phyloP scores from a whole-genome alignment of 192 early-diverging fungal species.

The Diversispora eburnea region DNA sequence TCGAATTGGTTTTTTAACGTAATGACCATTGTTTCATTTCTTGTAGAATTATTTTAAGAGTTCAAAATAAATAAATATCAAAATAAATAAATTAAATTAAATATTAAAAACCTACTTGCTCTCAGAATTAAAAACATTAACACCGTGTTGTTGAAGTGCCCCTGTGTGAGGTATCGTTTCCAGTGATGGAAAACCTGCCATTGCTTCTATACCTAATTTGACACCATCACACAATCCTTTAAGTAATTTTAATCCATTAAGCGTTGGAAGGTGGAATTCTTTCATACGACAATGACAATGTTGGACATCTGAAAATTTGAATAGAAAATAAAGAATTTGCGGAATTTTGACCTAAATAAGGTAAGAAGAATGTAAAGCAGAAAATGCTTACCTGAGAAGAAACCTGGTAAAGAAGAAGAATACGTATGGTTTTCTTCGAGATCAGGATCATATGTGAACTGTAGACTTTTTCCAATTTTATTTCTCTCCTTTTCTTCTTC shows the following conservation, averaged over 20 bases:
- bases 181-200: slow-evolving; percentile 89
- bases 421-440: slow-evolving; percentile 39
- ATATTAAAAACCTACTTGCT: slow-evolving; percentile 44
- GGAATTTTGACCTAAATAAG: background rate
- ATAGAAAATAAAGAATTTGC: background rate
- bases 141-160: slow-evolving; percentile 70
- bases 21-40: slow-evolving; percentile 72
- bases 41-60: slow-evolving; percentile 21
- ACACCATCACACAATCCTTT: slow-evolving; percentile 65
- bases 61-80: background rate
- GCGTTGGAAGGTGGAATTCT: slow-evolving; percentile 57
- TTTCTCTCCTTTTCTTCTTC: slow-evolving; percentile 58
- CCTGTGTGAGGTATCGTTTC: slow-evolving; percentile 71
- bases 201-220: slow-evolving; percentile 52
- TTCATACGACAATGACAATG: slow-evolving; percentile 51
- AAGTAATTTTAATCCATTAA: slow-evolving; percentile 52
- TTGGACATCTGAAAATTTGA: background rate
- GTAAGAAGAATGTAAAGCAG: background rate
- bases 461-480: slow-evolving; percentile 55
- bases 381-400: slow-evolving; percentile 65
- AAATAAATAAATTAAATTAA: background rate
- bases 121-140: slow-evolving; percentile 82
- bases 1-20: slow-evolving; percentile 54
- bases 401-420: slow-evolving; percentile 54
- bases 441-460: slow-evolving; percentile 62